A percentile compares a stretch with the other conserved stretches of the same genome.
These are phyloP conservation scores for Saitozyma podzolica DNA, from an alignment of 768 basidiomycete genomes.

Conservation along the genomic window DNA sequence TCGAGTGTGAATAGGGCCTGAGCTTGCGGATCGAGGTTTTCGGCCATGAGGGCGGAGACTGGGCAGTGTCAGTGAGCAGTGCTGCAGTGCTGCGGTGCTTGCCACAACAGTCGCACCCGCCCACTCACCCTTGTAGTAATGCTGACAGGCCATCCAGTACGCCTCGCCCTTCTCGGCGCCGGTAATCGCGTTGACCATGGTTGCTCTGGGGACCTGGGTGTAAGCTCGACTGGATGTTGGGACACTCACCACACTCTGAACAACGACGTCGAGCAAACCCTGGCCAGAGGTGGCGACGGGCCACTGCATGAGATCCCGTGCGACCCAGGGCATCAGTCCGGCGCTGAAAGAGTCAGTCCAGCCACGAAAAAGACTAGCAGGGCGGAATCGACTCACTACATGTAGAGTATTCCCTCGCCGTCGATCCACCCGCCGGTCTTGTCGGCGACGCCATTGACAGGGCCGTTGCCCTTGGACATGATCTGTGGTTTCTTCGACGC, in stretches of 20 bases:
- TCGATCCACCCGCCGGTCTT: conserved; percentile 32
- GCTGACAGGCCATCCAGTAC: conserved; percentile 49
- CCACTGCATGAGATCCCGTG: conserved; percentile 51
- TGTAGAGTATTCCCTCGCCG: conserved; percentile 48
- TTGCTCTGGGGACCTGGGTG: conserved; percentile 31
- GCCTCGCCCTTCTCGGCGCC: conserved; percentile 46
- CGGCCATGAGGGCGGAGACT: conserved; percentile 44
- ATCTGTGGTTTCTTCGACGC: conserved; percentile 9
- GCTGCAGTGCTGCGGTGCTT: neutral
- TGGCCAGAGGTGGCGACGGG: conserved; percentile 47
- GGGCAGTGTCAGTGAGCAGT: neutral
- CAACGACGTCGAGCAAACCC: conserved; percentile 49
- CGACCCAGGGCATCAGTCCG: conserved; percentile 42
- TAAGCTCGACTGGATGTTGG: neutral
- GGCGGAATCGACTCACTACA: conserved; percentile 36
- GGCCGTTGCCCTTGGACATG: neutral
- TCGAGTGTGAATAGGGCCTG: conserved; percentile 20
- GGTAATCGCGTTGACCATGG: conserved; percentile 40
- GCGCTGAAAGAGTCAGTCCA: conserved; percentile 19
- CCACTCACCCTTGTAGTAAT: conserved; percentile 47
- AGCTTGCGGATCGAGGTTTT: conserved; percentile 47
- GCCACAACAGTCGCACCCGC: neutral
- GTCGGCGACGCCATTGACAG: neutral
- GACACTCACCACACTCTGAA: conserved; percentile 42
- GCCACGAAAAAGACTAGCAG: no score